phyloP scores from a whole-genome alignment of 768 basidiomycete species.

The Flagelloscypha sp. region DNA sequence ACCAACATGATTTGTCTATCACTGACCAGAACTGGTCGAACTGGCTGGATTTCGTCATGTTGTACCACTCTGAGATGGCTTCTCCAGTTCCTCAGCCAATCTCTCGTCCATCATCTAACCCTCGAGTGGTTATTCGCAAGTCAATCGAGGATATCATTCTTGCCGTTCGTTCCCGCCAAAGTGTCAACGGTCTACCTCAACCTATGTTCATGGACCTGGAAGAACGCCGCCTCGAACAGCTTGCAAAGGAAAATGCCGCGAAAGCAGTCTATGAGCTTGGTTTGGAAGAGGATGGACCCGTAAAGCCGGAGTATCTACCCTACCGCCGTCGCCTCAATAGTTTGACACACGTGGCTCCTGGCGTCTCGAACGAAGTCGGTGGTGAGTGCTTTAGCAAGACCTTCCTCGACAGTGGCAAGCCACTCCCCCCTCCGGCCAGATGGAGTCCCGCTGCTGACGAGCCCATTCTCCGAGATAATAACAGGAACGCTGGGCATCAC shows the following conservation, averaged over 20 bases:
- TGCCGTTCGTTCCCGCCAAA: conserved; percentile 28
- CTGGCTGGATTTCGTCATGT: conserved; percentile 61
- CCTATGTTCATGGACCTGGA: conserved; percentile 71
- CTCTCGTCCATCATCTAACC: conserved; percentile 66
- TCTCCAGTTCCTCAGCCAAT: conserved; percentile 68
- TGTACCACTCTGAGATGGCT: conserved; percentile 56
- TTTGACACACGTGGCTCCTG: too few relatives aligned
- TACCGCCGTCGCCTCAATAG: too few relatives aligned
- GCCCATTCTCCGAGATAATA: conserved; percentile 51
- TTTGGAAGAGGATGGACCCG: conserved; percentile 75
- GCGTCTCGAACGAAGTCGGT: too few relatives aligned
- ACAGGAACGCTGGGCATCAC: conserved; percentile 42
- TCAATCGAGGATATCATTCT: conserved; percentile 63
- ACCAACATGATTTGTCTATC: conserved; percentile 63
- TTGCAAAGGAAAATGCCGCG: conserved; percentile 34
- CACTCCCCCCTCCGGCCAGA: conserved; percentile 64
- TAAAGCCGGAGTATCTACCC: conserved; percentile 75
- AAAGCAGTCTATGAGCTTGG: conserved; percentile 57
- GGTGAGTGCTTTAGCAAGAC: too few relatives aligned
- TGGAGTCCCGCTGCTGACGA: conserved; percentile 82
- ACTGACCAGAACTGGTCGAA: conserved; percentile 55
- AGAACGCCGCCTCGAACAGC: conserved; percentile 46
- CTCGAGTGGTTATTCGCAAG: conserved; percentile 59
- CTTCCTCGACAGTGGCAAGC: conserved; percentile 18
- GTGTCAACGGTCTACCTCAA: conserved; percentile 32